Percentiles rank a stretch among this genome's conserved stretches.
These are phyloP conservation scores for Fusarium clavum DNA, from an alignment of 2,329 filamentous ascomycete species.

Conservation along the genomic window DNA sequence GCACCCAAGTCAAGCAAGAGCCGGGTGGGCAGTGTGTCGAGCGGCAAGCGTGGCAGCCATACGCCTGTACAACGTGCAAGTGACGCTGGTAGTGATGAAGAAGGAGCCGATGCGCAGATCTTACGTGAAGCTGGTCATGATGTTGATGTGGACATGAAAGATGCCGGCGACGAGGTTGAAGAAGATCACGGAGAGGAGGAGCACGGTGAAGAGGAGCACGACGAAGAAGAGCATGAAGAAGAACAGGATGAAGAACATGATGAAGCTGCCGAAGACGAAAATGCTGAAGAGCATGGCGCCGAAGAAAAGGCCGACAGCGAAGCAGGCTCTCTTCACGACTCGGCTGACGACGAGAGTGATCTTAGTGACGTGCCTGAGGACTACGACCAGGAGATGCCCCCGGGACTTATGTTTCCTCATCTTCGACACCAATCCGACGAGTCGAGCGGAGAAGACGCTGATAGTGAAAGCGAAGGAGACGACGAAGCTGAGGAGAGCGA, in stretches of 20 bases:
- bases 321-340: constrained; percentile 70
- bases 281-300: constrained; percentile 53
- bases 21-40: constrained; percentile 63
- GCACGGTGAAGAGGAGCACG: constrained; percentile 30
- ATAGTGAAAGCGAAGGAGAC: constrained; percentile 52
- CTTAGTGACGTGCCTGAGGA: constrained; percentile 72
- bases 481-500: constrained; percentile 42
- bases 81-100: constrained; percentile 55
- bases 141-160: constrained; percentile 59
- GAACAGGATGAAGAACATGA: constrained; percentile 45
- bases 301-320: constrained; percentile 49
- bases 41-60: constrained; percentile 59
- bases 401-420: constrained; percentile 65
- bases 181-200: constrained; percentile 46
- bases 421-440: constrained; percentile 51
- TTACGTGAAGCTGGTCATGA: constrained; percentile 51
- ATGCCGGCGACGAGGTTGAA: constrained; percentile 50
- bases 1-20: constrained; percentile 62
- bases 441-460: constrained; percentile 52
- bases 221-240: constrained; percentile 45
- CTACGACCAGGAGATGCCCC: constrained; percentile 68
- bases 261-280: constrained; percentile 48
- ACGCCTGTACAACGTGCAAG: constrained; percentile 54
- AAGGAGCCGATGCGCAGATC: constrained; percentile 56
- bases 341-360: constrained; percentile 76